Conservation (phyloP, 2,329 filamentous ascomycete genomes). For the Exserohilum rostratum region DNA sequence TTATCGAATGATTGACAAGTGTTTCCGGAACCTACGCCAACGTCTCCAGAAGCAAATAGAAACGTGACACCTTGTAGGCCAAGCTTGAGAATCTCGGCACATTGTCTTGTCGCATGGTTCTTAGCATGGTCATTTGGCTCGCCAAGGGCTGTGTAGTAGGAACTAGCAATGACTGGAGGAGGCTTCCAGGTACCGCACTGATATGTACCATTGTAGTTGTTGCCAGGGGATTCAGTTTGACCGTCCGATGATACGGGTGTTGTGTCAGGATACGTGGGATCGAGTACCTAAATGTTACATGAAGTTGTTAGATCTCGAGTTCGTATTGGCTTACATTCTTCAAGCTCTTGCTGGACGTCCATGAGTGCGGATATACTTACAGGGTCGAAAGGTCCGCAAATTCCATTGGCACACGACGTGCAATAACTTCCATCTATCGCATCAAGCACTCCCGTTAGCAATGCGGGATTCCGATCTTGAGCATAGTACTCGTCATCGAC, state of each 20-base stretch:
- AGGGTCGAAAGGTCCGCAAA: neutral
- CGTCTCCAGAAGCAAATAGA: neutral
- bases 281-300: neutral
- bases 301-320: neutral
- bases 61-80: neutral
- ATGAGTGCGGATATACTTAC: neutral
- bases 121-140: neutral
- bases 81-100: neutral
- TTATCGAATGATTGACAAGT: neutral
- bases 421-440: neutral
- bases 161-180: neutral
- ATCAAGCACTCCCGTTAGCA: neutral
- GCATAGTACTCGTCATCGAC: neutral
- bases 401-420: neutral
- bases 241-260: neutral
- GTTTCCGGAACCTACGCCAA: neutral
- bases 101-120: neutral
- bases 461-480: neutral
- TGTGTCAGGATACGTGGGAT: neutral
- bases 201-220: neutral
- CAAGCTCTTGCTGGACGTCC: neutral
- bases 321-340: neutral
- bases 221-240: neutral
- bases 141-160: neutral
- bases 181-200: neutral